A percentile compares a stretch with the other conserved stretches of the same genome.
phyloP scores from a whole-genome alignment of 257 asterid species.

The Plantago elongata region DNA sequence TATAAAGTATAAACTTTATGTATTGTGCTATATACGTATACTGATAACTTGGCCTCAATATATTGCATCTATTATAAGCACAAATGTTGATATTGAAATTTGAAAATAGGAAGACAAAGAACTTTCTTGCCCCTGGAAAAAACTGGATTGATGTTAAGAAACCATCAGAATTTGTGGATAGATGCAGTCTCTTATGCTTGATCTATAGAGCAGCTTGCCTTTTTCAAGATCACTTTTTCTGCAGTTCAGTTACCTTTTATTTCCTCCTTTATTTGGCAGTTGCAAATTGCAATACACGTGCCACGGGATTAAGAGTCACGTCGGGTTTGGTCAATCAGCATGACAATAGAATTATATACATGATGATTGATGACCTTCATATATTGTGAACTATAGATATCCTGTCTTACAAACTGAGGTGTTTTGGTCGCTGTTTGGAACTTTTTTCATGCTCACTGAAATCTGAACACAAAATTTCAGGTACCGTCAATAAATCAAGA shows the following conservation, averaged over 20 bases:
- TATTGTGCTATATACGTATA: not conserved
- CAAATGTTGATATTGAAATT: not conserved
- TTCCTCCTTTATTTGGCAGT: too few species aligned
- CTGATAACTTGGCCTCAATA: not conserved
- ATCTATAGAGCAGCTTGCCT: not conserved
- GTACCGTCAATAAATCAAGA: slow-evolving; percentile 58
- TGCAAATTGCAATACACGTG: too few species aligned
- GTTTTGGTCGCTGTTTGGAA: not conserved
- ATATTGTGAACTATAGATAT: too few species aligned
- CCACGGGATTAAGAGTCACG: too few species aligned
- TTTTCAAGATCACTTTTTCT: not conserved
- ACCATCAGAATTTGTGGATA: not conserved
- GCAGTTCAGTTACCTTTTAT: not conserved
- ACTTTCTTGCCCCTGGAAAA: not conserved
- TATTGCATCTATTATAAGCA: not conserved
- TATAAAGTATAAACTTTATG: not conserved
- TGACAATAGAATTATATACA: too few species aligned
- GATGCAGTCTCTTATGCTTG: not conserved
- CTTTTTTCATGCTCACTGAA: not conserved
- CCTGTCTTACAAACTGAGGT: too few species aligned
- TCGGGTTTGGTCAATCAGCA: too few species aligned
- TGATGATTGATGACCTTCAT: too few species aligned
- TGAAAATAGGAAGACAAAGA: not conserved
- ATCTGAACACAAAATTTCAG: slow-evolving; percentile 20
- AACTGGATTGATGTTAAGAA: not conserved